These are phyloP conservation scores for Ottelia alismoides DNA, from an alignment of 106 monocot genomes.

Conservation along the genomic window DNA sequence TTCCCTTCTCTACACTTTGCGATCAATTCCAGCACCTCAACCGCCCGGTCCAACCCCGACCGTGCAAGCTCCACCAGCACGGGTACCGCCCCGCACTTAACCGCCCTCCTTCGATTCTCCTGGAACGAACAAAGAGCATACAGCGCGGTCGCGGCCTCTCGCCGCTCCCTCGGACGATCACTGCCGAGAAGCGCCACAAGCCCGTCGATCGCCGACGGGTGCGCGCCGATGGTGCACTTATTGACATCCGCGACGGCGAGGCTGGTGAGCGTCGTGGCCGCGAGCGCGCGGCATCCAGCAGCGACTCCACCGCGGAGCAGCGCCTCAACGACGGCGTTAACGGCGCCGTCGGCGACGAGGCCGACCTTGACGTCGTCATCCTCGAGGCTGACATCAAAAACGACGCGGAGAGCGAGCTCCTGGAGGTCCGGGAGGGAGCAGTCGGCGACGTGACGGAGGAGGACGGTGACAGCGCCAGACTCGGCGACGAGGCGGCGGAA, in stretches of 20 bases:
- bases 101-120: slow-evolving; percentile 32
- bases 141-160: slow-evolving; percentile 38
- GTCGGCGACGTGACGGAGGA: slow-evolving; percentile 28
- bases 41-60: slow-evolving; percentile 38
- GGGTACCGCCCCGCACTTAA: slow-evolving; percentile 28
- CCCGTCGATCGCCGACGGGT: slow-evolving; percentile 27
- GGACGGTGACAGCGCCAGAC: slow-evolving; percentile 25
- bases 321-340: slow-evolving; percentile 19
- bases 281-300: slow-evolving; percentile 20
- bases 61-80: slow-evolving; percentile 30
- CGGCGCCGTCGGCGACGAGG: slow-evolving; percentile 59
- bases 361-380: slow-evolving; percentile 58
- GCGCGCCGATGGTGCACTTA: slow-evolving; percentile 50
- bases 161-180: slow-evolving; percentile 8
- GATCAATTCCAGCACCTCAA: slow-evolving; percentile 38
- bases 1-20: slow-evolving; percentile 49
- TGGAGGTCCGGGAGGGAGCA: slow-evolving; percentile 10
- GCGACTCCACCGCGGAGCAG: slow-evolving; percentile 6
- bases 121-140: slow-evolving; percentile 48
- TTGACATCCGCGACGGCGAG: slow-evolving; percentile 52
- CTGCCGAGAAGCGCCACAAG: slow-evolving; percentile 16
- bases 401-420: slow-evolving; percentile 27
- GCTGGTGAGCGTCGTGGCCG: slow-evolving; percentile 42
- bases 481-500: slow-evolving; percentile 23
- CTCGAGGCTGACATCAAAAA: slow-evolving; percentile 46